These are phyloP conservation scores for Fusarium decemcellulare DNA, from an alignment of 2,329 filamentous ascomycete genomes.

Conservation along the genomic window DNA sequence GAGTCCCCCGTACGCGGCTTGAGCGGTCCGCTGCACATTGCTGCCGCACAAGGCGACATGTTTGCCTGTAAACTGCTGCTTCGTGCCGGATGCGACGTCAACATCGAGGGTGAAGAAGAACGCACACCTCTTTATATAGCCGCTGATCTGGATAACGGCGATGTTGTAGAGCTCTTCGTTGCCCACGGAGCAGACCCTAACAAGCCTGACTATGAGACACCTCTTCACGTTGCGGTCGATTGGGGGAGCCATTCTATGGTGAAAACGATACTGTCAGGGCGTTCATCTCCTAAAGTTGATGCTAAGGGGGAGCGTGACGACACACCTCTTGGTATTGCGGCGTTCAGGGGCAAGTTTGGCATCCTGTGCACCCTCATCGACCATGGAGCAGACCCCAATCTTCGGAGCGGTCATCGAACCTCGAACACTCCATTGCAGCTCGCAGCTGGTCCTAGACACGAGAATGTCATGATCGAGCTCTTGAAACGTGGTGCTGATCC, in stretches of 20 bases:
- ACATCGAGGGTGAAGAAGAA: slow-evolving; percentile 12
- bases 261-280: slow-evolving; percentile 18
- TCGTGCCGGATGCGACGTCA: slow-evolving; percentile 29
- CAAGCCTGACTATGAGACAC: slow-evolving; percentile 21
- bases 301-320: slow-evolving; percentile 16
- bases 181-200: slow-evolving; percentile 28
- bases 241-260: slow-evolving; percentile 25
- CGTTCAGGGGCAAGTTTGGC: slow-evolving; percentile 14
- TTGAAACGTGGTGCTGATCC: slow-evolving; percentile 32
- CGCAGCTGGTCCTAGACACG: slow-evolving; percentile 10
- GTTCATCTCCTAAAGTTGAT: slow-evolving; percentile 17
- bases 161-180: slow-evolving; percentile 28
- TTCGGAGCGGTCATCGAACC: slow-evolving; percentile 15
- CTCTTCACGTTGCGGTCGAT: slow-evolving; percentile 30
- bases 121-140: slow-evolving; percentile 30
- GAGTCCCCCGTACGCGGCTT: slow-evolving; percentile 21
- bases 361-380: slow-evolving; percentile 35
- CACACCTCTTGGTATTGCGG: slow-evolving; percentile 33
- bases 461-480: slow-evolving; percentile 24
- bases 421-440: slow-evolving; percentile 29
- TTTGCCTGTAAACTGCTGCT: slow-evolving; percentile 25
- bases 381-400: slow-evolving; percentile 38
- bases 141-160: slow-evolving; percentile 10
- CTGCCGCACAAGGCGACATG: slow-evolving; percentile 17
- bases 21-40: slow-evolving; percentile 27